phyloP scores from a whole-genome alignment of 768 basidiomycete species.

The Melanogaster broomeanus region DNA sequence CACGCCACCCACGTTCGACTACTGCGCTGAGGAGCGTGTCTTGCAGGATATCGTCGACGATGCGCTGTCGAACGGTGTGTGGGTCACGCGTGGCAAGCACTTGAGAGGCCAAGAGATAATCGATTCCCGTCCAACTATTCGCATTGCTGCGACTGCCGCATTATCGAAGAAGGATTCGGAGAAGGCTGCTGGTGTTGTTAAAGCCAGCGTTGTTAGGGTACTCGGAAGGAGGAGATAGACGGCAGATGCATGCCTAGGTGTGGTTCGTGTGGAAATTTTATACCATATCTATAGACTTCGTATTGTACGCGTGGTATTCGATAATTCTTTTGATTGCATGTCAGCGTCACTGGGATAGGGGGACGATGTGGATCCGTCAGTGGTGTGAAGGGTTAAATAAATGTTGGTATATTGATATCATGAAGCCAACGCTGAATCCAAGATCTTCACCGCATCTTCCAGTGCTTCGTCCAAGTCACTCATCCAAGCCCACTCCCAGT shows the following conservation, averaged over 20 bases:
- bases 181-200: conserved; percentile 78
- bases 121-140: conserved; percentile 82
- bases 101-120: conserved; percentile 81
- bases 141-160: conserved; percentile 77
- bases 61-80: conserved; percentile 73
- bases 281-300: conserved; percentile 29
- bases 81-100: conserved; percentile 83
- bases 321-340: conserved; percentile 7
- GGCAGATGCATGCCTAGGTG: background rate
- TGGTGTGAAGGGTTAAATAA: background rate
- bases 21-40: conserved; percentile 70
- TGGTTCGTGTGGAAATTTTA: conserved; percentile 23
- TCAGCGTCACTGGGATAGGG: background rate
- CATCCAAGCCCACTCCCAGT: conserved; percentile 57
- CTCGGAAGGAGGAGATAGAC: conserved; percentile 55
- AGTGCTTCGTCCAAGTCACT: conserved; percentile 21
- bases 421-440: conserved; percentile 5
- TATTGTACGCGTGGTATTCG: conserved; percentile 12
- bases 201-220: conserved; percentile 73
- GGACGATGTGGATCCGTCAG: background rate
- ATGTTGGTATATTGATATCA: background rate
- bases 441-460: conserved; percentile 15
- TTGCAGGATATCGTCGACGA: conserved; percentile 95
- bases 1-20: conserved; percentile 42
- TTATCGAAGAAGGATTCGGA: conserved; percentile 89